Percentiles rank a stretch among this genome's conserved stretches.
Evolutionary conservation across 2,329 filamentous ascomycete genomes (phyloP).

Genomic region (Fusarium verticillioides): DNA sequence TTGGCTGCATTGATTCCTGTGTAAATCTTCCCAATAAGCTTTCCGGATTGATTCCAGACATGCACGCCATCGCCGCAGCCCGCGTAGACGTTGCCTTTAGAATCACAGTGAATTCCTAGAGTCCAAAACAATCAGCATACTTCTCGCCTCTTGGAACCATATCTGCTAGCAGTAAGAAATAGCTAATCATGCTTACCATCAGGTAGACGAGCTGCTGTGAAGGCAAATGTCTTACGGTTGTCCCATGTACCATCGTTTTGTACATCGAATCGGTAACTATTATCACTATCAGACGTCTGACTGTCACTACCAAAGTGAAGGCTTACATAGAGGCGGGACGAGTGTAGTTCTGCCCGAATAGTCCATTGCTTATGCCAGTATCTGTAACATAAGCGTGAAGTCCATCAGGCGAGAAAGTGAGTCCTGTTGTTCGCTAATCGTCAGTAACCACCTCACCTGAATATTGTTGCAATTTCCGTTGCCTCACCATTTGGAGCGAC

Average conservation of each 20-base stretch:
- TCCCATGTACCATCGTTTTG: constrained; percentile 57
- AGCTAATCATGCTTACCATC: constrained; percentile 58
- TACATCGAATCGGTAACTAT: constrained; percentile 60
- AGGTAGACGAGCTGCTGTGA: constrained; percentile 62
- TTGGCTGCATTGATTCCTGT: constrained; percentile 58
- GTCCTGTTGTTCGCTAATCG: constrained; percentile 46
- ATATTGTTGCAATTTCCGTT: fast-evolving
- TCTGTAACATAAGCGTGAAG: constrained; percentile 66
- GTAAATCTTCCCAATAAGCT: constrained; percentile 67
- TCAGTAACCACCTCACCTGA: not conserved
- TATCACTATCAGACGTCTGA: not conserved
- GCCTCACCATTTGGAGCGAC: constrained; percentile 61
- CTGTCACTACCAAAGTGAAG: fast-evolving
- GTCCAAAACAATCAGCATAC: not conserved
- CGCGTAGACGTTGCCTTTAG: constrained; percentile 65
- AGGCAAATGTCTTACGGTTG: constrained; percentile 67
- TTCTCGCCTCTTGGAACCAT: too few species aligned
- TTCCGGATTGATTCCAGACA: constrained; percentile 59
- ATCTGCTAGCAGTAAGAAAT: not conserved
- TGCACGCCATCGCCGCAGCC: constrained; percentile 62
- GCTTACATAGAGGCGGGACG: constrained; percentile 61
- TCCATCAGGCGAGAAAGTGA: constrained; percentile 67
- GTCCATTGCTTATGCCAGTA: constrained; percentile 58
- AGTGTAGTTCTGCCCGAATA: constrained; percentile 55
- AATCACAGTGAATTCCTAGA: constrained; percentile 64